Conservation (phyloP, 179 eudicot species). For the Pouteria campechiana region DNA sequence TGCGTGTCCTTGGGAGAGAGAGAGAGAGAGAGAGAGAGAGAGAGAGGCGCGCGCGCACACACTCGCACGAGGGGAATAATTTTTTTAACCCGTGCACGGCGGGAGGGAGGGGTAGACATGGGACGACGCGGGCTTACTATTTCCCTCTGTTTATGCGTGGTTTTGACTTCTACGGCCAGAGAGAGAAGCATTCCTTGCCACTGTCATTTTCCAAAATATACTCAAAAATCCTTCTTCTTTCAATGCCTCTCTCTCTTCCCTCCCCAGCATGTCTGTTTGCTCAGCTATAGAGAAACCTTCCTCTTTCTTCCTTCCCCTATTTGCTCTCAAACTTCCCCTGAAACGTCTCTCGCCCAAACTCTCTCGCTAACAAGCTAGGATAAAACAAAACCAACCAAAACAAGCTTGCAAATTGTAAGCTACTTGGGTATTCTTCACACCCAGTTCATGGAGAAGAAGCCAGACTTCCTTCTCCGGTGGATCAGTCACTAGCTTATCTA, state of each 20-base stretch:
- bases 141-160: no score
- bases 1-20: no score
- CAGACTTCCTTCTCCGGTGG: background rate
- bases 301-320: background rate
- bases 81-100: no score
- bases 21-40: no score
- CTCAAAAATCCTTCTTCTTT: conserved; percentile 20
- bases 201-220: conserved; percentile 49
- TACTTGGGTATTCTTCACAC: background rate
- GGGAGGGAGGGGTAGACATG: no score
- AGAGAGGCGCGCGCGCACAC: no score
- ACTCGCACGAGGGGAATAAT: no score
- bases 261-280: background rate
- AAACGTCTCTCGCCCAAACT: background rate
- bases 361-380: background rate
- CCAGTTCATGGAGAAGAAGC: background rate
- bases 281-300: background rate
- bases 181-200: conserved; percentile 14
- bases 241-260: conserved; percentile 7
- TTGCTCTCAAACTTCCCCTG: background rate
- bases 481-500: background rate
- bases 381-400: background rate
- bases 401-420: background rate
- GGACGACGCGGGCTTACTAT: no score
- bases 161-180: no score